A percentile compares a stretch with the other conserved stretches of the same genome.
Evolutionary conservation across 345 rosid genomes (phyloP).

Genomic region (Citrus maxima): DNA sequence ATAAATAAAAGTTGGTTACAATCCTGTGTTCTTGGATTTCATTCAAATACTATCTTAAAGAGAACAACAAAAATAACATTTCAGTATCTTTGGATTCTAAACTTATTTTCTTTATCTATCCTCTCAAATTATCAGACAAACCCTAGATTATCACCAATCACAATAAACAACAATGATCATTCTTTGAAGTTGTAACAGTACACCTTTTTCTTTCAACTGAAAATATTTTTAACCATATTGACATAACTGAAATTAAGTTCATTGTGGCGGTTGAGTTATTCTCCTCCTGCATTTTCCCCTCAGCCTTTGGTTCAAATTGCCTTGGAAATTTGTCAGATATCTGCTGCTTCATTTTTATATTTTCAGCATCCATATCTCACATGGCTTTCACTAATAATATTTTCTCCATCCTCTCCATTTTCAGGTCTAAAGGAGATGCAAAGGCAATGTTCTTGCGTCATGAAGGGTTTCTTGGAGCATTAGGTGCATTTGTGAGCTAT

Average conservation of each 20-base stretch:
- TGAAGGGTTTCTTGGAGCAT: slow-evolving; percentile 88
- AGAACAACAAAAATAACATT: not conserved
- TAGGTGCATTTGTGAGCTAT: slow-evolving; percentile 71
- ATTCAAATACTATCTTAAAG: not conserved
- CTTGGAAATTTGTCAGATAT: not conserved
- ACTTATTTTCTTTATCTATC: not conserved
- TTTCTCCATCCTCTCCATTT: not conserved
- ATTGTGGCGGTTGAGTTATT: not conserved
- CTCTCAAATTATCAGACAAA: not conserved
- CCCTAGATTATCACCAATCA: not conserved
- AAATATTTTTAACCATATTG: not conserved
- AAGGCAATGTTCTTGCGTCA: slow-evolving; percentile 80
- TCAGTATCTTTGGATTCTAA: not conserved
- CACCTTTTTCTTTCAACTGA: not conserved
- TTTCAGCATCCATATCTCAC: not conserved
- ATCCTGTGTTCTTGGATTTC: not conserved
- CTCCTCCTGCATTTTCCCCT: not conserved
- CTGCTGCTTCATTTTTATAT: not conserved
- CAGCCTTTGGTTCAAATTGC: not conserved
- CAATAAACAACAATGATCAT: not conserved
- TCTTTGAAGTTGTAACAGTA: not conserved
- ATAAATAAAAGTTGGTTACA: not conserved
- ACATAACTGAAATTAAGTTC: not conserved
- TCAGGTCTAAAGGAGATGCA: slow-evolving; percentile 90
- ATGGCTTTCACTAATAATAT: not conserved